Evolutionary conservation across 768 basidiomycete species (phyloP).

Genomic region (Obba rivulosa): DNA sequence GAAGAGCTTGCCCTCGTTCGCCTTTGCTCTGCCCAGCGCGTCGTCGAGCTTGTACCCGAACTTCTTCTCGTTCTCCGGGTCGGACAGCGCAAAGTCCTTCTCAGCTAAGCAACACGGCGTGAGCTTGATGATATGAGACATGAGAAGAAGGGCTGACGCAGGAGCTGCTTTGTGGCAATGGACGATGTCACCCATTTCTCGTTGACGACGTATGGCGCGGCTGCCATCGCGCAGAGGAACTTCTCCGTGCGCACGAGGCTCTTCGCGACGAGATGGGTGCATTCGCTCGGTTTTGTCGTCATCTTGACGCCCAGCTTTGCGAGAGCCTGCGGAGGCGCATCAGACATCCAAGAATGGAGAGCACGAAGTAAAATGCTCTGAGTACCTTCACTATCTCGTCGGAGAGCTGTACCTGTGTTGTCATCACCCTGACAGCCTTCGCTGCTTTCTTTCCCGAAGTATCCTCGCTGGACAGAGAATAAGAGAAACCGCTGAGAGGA

Average conservation of each 20-base stretch:
- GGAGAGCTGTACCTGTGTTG: constrained; percentile 56
- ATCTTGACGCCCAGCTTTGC: constrained; percentile 62
- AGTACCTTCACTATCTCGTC: constrained; percentile 60
- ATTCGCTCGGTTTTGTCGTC: constrained; percentile 52
- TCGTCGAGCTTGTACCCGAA: constrained; percentile 60
- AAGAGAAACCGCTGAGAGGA: no score
- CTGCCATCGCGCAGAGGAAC: constrained; percentile 72
- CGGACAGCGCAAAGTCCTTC: constrained; percentile 50
- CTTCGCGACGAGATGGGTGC: constrained; percentile 74
- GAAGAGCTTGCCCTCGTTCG: constrained; percentile 50
- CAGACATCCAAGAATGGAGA: neutral
- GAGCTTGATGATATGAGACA: neutral
- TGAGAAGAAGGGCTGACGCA: constrained; percentile 44
- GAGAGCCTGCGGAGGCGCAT: constrained; percentile 40
- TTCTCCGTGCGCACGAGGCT: constrained; percentile 81
- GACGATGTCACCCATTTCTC: constrained; percentile 66
- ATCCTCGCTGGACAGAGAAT: no score
- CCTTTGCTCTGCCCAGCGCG: constrained; percentile 54
- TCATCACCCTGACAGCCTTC: constrained; percentile 48
- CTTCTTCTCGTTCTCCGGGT: constrained; percentile 59
- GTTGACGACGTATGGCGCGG: constrained; percentile 55
- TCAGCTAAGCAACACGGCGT: constrained; percentile 44
- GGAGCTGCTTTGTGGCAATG: constrained; percentile 46
- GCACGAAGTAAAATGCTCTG: no score
- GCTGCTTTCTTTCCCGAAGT: constrained; percentile 1